Base-by-base conservation (phyloP, 2,329 filamentous ascomycete genomes). In the Microdochium bolleyi region DNA sequence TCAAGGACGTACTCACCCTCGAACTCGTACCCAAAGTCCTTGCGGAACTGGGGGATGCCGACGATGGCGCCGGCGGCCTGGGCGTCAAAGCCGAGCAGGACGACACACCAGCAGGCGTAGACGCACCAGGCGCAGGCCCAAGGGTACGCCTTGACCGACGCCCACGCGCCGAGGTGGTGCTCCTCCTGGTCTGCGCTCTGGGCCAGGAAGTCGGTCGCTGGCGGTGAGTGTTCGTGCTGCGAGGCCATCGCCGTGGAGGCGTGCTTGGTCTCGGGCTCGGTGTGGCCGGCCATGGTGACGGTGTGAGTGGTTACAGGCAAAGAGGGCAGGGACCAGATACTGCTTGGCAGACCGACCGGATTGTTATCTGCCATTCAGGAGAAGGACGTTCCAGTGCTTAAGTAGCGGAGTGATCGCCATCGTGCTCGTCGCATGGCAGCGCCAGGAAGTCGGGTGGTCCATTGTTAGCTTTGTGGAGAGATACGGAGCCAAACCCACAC, bases 31-130 rank as follows among this genome's bases (percentile, higher is more conserved):
- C 65, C 65, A 50, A 68, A 68, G 30, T 67, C 65, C 49, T 62
- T 64, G 49, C 67, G 62, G 51, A 68, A 68, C 50, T 67, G 64
- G 11, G 65, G 64, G 51, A 66, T 65, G 13, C 64, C 65, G 49
- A 81, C 85, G 51, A 87, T 72, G 55, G 82, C 82, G 24, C 81
- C 81, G 19, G 85, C 73, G 10, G 86, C 73, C 62, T 86, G 82
- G 0, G 81, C 79, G 61, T 86, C 83, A 60, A 85, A 87, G 3
- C 80, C 80, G 41, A 77, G 64, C 78, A 83, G 83, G 56, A 83
- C 77, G 37, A 84, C 77, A 5, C 79, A 79, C 2, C 82, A 67
- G 5, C 76, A 81, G 57, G 84, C 80, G 60, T 80, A 82, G 46
- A 75, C 70, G 7, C 78, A 81, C 82, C 81, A 85, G n/a, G 62